Conservation (phyloP, 768 basidiomycete genomes). For the Gloeopeniophorella convolvens region DNA sequence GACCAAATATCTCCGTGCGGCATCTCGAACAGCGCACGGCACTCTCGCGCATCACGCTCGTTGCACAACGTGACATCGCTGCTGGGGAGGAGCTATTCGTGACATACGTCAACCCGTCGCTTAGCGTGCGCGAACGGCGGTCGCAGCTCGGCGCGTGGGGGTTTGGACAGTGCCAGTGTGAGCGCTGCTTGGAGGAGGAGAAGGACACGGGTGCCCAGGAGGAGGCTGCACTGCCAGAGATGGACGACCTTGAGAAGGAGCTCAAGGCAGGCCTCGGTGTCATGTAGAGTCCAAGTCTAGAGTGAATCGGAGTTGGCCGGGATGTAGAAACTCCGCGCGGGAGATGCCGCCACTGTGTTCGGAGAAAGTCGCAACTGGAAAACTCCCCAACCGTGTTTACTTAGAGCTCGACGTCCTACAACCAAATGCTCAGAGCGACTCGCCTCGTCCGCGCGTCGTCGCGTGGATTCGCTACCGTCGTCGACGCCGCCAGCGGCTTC, state of each 20-base stretch:
- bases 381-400: background rate
- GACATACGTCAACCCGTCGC: conserved; percentile 71
- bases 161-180: conserved; percentile 64
- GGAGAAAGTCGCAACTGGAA: background rate
- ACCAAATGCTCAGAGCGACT: conserved; percentile 18
- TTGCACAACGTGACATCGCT: conserved; percentile 59
- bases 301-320: no score
- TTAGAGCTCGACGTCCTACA: background rate
- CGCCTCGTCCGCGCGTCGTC: conserved; percentile 10
- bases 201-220: conserved; percentile 2
- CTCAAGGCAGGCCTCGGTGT: conserved; percentile 62
- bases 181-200: conserved; percentile 58
- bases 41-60: conserved; percentile 66
- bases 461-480: conserved; percentile 79
- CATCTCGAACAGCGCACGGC: conserved; percentile 66
- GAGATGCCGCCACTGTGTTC: background rate
- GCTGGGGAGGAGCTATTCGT: conserved; percentile 70
- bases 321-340: conserved; percentile 1
- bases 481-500: conserved; percentile 64
- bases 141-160: conserved; percentile 63
- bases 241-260: conserved; percentile 50
- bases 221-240: conserved; percentile 22
- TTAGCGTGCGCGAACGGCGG: conserved; percentile 39
- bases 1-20: conserved; percentile 71
- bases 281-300: conserved; percentile 17